Evolutionary conservation across 345 rosid genomes (phyloP), one percentile per base, ranked within the genome.

Genomic region (Moricandia arvensis): DNA sequence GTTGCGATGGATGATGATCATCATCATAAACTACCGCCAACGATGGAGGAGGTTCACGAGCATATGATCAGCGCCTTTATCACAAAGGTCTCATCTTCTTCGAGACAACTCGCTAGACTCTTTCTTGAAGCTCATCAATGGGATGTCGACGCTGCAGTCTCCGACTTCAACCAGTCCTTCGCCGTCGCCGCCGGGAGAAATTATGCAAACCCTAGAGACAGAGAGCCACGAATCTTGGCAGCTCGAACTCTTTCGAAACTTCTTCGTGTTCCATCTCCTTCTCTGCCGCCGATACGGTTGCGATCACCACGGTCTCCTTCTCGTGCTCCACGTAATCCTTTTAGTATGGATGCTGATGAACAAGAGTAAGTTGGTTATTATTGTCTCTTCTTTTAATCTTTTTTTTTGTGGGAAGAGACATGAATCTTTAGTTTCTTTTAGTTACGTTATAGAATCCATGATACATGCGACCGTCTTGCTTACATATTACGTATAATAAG

Each of bases 41-140:
- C 63, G 73, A 49, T 27, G 9, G 2, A 34, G 75, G 71, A 58
- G 33, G 57, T 2, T 3, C 10, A 8, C 3, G 72, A 71, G 4
- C 49, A 45, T 65, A 57, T 83, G 6, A 77, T 91, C 82, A 77
- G 18, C 54, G 86, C 90, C 68, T 93, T 93, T 75, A 41, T 80
- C 43, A 47, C 17, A 13, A 87, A 85, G 77, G 80, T 83, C 80
- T 83, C 93, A 3, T 88, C 97, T n/a, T 83, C 92, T 26, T 68
- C 89, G 61, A 78, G 72, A 55, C 83, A 87, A 63, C 88, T 86
- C 82, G 97, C 96, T 62, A 72, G 31, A 65, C 83, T 86, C 74
- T 86, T 82, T 86, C 82, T 93, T 31, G 97, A 93, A 79, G 82
- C 85, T 72, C 96, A 87, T 79, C 89, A 82, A 64, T 89, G 89